These are phyloP conservation scores for Selaginella moellendorffii DNA, from an alignment of 75 land plant species.

Conservation along the genomic window DNA sequence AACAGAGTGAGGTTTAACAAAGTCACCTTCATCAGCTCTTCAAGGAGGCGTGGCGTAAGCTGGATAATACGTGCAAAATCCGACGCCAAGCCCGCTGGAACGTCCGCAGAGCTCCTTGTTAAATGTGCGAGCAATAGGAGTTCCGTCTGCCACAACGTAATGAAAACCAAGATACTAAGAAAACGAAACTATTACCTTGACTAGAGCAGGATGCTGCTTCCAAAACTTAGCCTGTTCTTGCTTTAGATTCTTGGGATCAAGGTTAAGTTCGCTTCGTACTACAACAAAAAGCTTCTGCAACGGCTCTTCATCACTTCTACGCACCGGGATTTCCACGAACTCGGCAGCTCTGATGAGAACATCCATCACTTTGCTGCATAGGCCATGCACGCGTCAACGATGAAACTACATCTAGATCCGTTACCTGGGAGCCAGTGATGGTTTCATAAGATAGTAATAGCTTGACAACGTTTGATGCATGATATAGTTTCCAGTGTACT, in stretches of 20 bases:
- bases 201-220: conserved; percentile 84
- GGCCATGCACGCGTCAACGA: neutral
- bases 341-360: conserved; percentile 89
- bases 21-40: conserved; percentile 79
- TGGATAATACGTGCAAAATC: conserved; percentile 69
- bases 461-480: conserved; percentile 88
- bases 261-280: conserved; percentile 83
- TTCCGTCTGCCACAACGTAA: neutral
- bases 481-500: conserved; percentile 95
- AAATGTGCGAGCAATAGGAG: neutral
- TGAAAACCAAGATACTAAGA: neutral
- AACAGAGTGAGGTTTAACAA: neutral
- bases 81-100: conserved; percentile 34
- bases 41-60: conserved; percentile 80
- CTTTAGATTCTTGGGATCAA: conserved; percentile 76
- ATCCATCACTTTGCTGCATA: conserved; percentile 91
- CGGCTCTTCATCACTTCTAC: conserved; percentile 73
- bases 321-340: conserved; percentile 85
- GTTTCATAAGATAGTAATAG: conserved; percentile 83
- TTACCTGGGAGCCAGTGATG: conserved; percentile 95
- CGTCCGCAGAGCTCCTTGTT: neutral
- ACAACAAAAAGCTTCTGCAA: conserved; percentile 69
- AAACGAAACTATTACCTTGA: conserved; percentile 38
- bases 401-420: neutral
- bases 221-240: conserved; percentile 96